These are phyloP conservation scores for Colletotrichum tofieldiae DNA, from an alignment of 2,329 filamentous ascomycete species.

Conservation along the genomic window DNA sequence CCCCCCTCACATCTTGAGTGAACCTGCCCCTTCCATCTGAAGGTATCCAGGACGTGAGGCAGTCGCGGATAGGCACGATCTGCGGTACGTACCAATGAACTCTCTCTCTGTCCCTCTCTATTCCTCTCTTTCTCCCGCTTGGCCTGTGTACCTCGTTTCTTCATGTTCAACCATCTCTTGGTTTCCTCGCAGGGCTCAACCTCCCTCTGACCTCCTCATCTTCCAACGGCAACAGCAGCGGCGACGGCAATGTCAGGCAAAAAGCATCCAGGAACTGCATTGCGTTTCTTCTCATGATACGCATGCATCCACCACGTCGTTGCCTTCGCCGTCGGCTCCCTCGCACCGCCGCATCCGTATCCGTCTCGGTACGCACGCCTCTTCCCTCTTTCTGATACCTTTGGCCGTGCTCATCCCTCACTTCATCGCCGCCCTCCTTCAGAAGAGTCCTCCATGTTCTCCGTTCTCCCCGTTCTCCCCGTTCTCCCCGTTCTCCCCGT, in stretches of 20 bases:
- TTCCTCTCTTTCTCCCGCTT: neutral
- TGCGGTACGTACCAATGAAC: neutral
- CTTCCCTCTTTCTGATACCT: slow-evolving; percentile 8
- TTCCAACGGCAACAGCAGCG: neutral
- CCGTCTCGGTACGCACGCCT: slow-evolving; percentile 1
- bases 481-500: neutral
- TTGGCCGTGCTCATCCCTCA: slow-evolving; percentile 3
- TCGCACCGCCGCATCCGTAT: neutral
- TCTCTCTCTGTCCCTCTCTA: no score
- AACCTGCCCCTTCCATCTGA: neutral
- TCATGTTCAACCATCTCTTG: no score
- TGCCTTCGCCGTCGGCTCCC: neutral
- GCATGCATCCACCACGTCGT: neutral
- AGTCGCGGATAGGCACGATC: neutral
- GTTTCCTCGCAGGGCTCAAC: no score
- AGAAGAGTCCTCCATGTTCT: neutral
- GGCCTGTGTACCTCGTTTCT: no score
- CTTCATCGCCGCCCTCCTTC: slow-evolving; percentile 20
- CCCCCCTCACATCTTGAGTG: neutral
- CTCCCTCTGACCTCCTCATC: neutral
- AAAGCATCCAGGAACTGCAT: neutral
- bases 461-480: neutral
- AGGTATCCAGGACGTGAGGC: neutral
- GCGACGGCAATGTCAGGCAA: neutral
- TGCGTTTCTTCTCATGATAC: neutral